These are phyloP conservation scores for Chytridium lagenaria DNA, from an alignment of 371 early-diverging fungal genomes.

Conservation along the genomic window DNA sequence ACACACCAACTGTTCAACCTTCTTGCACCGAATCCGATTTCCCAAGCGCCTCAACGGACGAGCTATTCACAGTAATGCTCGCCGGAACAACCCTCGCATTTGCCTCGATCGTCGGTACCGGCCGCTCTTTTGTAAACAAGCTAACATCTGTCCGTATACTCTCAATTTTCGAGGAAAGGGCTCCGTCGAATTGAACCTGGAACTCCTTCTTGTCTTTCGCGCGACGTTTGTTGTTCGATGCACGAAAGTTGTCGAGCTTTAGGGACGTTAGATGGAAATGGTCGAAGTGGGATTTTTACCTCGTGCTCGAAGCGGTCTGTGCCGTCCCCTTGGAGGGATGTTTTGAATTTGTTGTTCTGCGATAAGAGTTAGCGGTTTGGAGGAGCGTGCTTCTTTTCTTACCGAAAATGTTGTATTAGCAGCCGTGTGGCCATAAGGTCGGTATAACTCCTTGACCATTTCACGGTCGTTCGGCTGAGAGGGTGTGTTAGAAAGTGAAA, in stretches of 20 bases:
- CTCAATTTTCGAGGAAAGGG: constrained; percentile 1
- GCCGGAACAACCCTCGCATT: too few species aligned
- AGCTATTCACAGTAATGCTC: too few species aligned
- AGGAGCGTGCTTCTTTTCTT: constrained; percentile 7
- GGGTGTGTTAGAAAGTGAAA: neutral
- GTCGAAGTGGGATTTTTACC: constrained; percentile 29
- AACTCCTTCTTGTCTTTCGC: constrained; percentile 34
- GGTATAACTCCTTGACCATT: constrained; percentile 46
- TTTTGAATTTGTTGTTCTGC: constrained; percentile 54
- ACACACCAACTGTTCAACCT: too few species aligned
- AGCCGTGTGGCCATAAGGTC: constrained; percentile 42
- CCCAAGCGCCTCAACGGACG: too few species aligned
- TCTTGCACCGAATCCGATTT: too few species aligned
- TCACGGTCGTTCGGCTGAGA: constrained; percentile 34
- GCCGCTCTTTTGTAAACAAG: neutral
- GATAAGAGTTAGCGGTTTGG: neutral
- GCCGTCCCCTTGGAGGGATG: constrained; percentile 43
- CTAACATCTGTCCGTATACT: neutral
- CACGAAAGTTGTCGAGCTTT: constrained; percentile 35
- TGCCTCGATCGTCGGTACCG: neutral
- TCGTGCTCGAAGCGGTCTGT: constrained; percentile 51
- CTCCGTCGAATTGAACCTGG: constrained; percentile 29
- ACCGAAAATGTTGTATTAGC: constrained; percentile 53
- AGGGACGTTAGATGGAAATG: constrained; percentile 25
- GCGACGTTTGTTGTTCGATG: constrained; percentile 18